These are phyloP conservation scores for Dacryopinax spathularia DNA, from an alignment of 768 basidiomycete species.

Conservation along the genomic window DNA sequence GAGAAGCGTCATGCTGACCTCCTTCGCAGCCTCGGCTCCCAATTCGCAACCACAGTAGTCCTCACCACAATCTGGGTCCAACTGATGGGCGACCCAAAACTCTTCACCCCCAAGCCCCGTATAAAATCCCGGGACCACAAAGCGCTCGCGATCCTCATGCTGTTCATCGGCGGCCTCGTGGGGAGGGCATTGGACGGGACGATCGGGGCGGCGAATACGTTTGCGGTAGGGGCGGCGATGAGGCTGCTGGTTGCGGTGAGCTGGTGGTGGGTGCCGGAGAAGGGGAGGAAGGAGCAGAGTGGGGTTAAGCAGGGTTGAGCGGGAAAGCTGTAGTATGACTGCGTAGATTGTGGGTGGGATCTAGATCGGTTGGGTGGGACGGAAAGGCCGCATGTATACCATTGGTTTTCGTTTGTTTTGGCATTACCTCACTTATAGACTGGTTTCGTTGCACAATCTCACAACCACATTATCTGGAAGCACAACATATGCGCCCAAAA, in stretches of 20 bases:
- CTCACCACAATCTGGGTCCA: constrained; percentile 84
- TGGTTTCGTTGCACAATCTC: neutral
- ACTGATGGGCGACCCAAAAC: constrained; percentile 62
- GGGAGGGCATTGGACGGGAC: constrained; percentile 21
- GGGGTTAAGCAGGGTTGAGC: neutral
- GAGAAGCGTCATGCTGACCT: too few relatives aligned
- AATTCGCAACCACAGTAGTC: constrained; percentile 37
- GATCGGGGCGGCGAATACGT: constrained; percentile 46
- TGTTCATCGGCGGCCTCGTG: constrained; percentile 47
- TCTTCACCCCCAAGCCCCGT: constrained; percentile 43
- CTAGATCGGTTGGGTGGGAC: neutral
- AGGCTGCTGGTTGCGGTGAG: constrained; percentile 44
- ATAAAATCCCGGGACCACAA: constrained; percentile 57
- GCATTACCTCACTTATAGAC: neutral
- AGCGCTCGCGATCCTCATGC: constrained; percentile 33
- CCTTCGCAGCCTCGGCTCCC: constrained; percentile 1
- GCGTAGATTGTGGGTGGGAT: too few relatives aligned
- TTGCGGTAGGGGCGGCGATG: constrained; percentile 53
- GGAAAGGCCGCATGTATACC: neutral
- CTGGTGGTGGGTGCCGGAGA: constrained; percentile 52
- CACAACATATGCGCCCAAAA: too few relatives aligned
- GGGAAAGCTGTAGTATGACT: neutral
- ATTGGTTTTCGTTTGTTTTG: neutral
- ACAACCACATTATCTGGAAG: too few relatives aligned
- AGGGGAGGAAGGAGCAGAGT: constrained; percentile 12